Evolutionary conservation across 2,329 filamentous ascomycete species (phyloP), one percentile per base, ranked within the genome.

Genomic region (Epicoccum nigrum): DNA sequence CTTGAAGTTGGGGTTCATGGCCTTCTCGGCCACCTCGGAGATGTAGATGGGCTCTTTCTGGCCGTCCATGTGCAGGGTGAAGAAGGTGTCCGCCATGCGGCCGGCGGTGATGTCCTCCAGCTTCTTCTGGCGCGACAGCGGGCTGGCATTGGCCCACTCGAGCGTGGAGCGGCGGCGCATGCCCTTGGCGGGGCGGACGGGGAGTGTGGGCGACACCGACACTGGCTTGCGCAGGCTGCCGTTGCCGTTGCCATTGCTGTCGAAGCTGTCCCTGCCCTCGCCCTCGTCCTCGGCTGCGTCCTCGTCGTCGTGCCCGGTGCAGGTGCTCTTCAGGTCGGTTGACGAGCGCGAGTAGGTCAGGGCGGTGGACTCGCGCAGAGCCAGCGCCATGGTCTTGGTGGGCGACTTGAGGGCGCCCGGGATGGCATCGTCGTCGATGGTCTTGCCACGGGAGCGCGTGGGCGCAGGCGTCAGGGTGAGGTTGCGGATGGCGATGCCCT

Each of bases 1-100:
- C 34, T 85, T 85, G 70, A 96, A 97, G 63, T 88, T 91, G 57
- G 94, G 94, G 71, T 97, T 97, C 74, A 91, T 92, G n/a, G 89
- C 86, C 65, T 86, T 85, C 61, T 88, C 83, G 21, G 86, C 83
- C 17, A 88, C 80, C 74, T 97, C 93, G 67, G 92, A 96, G 63
- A 96, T 84, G 71, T 97, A 97, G n/a, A 97, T 76, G 0, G 93
- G 92, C 13, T 90, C 86, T 11, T 59, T 67, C 43, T 85, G 74
- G 3, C 76, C 83, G 1, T 83, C 77, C 37, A 86, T 83, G 71
- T 97, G 92, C 43, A 97, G 70, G 2, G 90, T 89, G 72, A 96
- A 94, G 80, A 96, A 97, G 13, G 87, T 86, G 74, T 97, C 89
- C n/a, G 87, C 90, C 74, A 94, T 86, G 43, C 85, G 82, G 62